Percentiles rank a stretch among this genome's conserved stretches.
Conservation (phyloP, 352 stramenopile genomes). For the Lagenidium sp. region DNA sequence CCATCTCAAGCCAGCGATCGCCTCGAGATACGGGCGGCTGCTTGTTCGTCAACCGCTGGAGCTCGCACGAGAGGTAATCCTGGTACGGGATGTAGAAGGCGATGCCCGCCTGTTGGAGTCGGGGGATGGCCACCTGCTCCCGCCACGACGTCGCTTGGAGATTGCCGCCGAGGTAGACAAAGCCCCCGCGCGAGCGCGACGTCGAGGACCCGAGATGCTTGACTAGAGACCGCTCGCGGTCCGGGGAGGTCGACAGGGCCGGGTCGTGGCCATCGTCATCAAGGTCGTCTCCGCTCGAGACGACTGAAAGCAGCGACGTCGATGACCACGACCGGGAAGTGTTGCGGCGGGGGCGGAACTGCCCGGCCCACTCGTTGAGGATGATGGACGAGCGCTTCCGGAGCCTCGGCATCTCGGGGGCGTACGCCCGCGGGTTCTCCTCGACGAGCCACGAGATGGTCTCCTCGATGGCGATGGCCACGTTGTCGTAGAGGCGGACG, state of each 20-base stretch:
- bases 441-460: slow-evolving; percentile 44
- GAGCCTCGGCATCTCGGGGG: slow-evolving; percentile 35
- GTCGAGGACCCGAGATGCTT: slow-evolving; percentile 32
- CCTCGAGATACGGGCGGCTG: slow-evolving; percentile 12
- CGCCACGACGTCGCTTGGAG: slow-evolving; percentile 64
- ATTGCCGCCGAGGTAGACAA: slow-evolving; percentile 72
- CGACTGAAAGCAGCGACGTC: slow-evolving; percentile 30
- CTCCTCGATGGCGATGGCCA: slow-evolving; percentile 29
- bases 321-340: slow-evolving; percentile 61
- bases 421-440: slow-evolving; percentile 30
- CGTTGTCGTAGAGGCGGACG: slow-evolving; percentile 43
- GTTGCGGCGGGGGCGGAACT: slow-evolving; percentile 33
- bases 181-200: slow-evolving; percentile 37
- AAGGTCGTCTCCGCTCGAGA: slow-evolving; percentile 24
- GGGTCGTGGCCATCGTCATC: slow-evolving; percentile 9
- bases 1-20: slow-evolving; percentile 46
- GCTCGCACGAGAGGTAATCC: slow-evolving; percentile 60
- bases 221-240: slow-evolving; percentile 26
- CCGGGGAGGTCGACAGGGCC: background rate
- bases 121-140: slow-evolving; percentile 58
- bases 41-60: slow-evolving; percentile 28
- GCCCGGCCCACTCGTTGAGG: slow-evolving; percentile 53
- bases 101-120: slow-evolving; percentile 61
- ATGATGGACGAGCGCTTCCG: slow-evolving; percentile 75
- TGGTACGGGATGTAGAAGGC: slow-evolving; percentile 67